phyloP scores from a whole-genome alignment of 371 early-diverging fungal species.

The Mucor velutinosus region DNA sequence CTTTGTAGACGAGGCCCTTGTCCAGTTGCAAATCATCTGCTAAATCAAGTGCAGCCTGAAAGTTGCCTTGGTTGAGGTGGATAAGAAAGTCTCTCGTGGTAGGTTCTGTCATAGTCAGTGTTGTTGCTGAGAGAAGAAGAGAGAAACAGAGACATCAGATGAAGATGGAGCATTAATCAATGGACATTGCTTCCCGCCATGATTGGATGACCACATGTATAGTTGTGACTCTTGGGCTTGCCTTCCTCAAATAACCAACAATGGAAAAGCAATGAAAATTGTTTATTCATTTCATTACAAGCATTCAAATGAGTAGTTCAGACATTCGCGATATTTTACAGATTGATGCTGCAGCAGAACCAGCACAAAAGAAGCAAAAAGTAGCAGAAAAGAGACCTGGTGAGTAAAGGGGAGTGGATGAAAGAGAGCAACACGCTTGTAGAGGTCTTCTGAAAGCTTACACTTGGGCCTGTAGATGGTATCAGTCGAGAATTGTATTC shows the following conservation, averaged over 20 bases:
- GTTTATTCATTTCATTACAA: not conserved
- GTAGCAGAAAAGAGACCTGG: conserved; percentile 58
- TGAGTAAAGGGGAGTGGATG: conserved; percentile 2
- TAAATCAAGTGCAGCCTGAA: conserved; percentile 66
- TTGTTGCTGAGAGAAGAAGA: conserved; percentile 1
- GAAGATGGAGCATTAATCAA: too few relatives aligned
- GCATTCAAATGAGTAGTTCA: conserved; percentile 48
- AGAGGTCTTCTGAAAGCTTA: too few relatives aligned
- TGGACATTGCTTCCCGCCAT: too few relatives aligned
- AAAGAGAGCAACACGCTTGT: not conserved
- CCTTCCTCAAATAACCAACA: not conserved
- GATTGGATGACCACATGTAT: not conserved
- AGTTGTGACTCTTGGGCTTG: not conserved
- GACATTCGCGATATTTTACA: conserved; percentile 73
- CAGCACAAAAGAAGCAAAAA: conserved; percentile 27
- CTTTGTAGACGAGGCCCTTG: conserved; percentile 65
- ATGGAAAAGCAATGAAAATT: not conserved
- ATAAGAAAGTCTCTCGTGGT: conserved; percentile 37
- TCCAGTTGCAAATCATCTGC: conserved; percentile 58
- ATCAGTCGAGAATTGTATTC: conserved; percentile 68
- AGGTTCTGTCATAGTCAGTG: conserved; percentile 32
- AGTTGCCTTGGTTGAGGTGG: conserved; percentile 53
- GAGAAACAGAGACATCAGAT: not conserved
- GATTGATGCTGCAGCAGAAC: conserved; percentile 49
- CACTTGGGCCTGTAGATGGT: conserved; percentile 48